Conservation (phyloP, 768 basidiomycete species). For the Trametes sanguinea region DNA sequence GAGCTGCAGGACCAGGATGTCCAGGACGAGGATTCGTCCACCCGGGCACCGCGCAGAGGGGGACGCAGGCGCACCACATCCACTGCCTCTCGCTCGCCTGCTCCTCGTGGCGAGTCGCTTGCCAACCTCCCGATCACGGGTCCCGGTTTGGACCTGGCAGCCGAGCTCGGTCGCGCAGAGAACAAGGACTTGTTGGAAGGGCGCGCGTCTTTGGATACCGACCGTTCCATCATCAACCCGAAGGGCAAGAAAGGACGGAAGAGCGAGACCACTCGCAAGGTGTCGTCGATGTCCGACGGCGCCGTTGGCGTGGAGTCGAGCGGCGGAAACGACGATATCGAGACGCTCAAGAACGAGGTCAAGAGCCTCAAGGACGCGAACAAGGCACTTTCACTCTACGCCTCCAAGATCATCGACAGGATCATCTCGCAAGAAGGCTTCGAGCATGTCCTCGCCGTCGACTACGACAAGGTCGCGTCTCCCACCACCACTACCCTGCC, state of each 20-base stretch:
- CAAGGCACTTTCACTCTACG: constrained; percentile 92
- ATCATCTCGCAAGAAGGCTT: constrained; percentile 97
- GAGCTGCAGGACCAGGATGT: constrained; percentile 20
- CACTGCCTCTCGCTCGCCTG: constrained; percentile 45
- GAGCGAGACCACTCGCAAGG: constrained; percentile 35
- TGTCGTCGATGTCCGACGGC: constrained; percentile 37
- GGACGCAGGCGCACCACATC: constrained; percentile 24
- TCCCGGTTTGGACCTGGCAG: constrained; percentile 86
- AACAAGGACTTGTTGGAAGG: constrained; percentile 78
- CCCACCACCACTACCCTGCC: constrained; percentile 45
- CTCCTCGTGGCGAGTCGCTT: constrained; percentile 73
- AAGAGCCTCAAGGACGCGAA: constrained; percentile 94
- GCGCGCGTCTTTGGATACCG: constrained; percentile 51
- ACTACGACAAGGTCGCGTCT: constrained; percentile 67
- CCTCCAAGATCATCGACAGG: constrained; percentile 96
- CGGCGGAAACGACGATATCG: constrained; percentile 57
- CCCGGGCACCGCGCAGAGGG: constrained; percentile 13
- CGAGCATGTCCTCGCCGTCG: constrained; percentile 93
- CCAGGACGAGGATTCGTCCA: constrained; percentile 11
- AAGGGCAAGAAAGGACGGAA: constrained; percentile 43
- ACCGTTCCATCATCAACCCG: constrained; percentile 44
- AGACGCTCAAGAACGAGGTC: constrained; percentile 81
- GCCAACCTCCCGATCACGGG: constrained; percentile 87
- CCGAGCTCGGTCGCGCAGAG: constrained; percentile 89
- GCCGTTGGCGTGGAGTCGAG: constrained; percentile 46